Evolutionary conservation across 495 filamentous ascomycete genomes (phyloP).

Genomic region (Massariosphaeria phaeospora): DNA sequence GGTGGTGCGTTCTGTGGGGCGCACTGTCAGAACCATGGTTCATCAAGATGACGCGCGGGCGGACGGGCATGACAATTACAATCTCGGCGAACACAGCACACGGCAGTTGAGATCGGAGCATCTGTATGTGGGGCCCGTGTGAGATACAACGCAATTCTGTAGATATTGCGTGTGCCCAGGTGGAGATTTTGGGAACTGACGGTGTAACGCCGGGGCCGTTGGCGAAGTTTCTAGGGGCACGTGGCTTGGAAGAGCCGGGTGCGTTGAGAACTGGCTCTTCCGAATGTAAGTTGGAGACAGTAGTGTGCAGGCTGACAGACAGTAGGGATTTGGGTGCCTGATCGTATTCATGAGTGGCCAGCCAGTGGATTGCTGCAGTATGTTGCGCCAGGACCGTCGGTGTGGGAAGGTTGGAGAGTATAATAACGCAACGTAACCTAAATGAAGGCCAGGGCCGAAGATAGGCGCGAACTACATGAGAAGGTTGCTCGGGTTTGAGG

Average conservation of each 20-base stretch:
- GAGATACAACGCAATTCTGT: slow-evolving; percentile 18
- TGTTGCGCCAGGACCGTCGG: slow-evolving; percentile 6
- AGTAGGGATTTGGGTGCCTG: slow-evolving; percentile 5
- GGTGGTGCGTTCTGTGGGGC: too few species aligned
- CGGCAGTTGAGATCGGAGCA: slow-evolving; percentile 18
- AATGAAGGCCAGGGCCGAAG: too few species aligned
- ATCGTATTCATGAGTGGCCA: slow-evolving; percentile 9
- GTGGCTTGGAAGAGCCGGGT: slow-evolving; percentile 2
- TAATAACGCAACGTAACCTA: too few species aligned
- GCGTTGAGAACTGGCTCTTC: not conserved
- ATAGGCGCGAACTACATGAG: too few species aligned
- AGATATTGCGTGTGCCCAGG: slow-evolving; percentile 19
- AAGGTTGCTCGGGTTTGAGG: too few species aligned
- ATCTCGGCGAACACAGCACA: slow-evolving; percentile 21
- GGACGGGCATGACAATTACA: slow-evolving; percentile 12
- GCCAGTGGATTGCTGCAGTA: slow-evolving; percentile 3
- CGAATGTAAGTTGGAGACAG: too few species aligned
- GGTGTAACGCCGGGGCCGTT: slow-evolving; percentile 7
- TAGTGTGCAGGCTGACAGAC: not conserved
- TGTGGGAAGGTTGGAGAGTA: slow-evolving; percentile 17
- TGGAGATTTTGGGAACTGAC: slow-evolving; percentile 10
- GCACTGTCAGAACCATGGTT: too few species aligned
- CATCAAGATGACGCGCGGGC: too few species aligned
- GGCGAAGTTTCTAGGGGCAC: slow-evolving; percentile 21
- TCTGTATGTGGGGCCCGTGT: not conserved